Conservation (phyloP, 768 basidiomycete genomes). For the Ramaria sp. region DNA sequence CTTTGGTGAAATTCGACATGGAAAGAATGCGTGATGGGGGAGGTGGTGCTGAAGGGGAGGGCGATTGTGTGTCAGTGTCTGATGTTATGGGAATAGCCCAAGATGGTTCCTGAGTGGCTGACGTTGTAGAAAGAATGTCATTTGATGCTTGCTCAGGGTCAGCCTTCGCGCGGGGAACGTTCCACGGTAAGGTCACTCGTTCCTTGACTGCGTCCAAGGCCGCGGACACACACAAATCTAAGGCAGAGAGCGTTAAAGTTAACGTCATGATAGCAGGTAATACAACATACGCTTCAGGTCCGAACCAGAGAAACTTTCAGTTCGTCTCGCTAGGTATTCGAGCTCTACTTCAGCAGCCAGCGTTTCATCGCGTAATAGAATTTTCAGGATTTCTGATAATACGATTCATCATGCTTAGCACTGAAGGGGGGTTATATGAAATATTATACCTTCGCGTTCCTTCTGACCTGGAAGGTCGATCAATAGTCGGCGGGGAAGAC, state of each 20-base stretch:
- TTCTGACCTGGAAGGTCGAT: constrained; percentile 83
- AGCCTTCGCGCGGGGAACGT: constrained; percentile 10
- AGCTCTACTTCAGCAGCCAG: constrained; percentile 57
- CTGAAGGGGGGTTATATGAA: background rate
- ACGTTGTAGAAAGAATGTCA: background rate
- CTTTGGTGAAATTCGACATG: constrained; percentile 66
- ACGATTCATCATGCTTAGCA: background rate
- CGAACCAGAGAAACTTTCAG: constrained; percentile 85
- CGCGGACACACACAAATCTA: constrained; percentile 88
- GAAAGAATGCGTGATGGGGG: constrained; percentile 31
- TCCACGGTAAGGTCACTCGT: constrained; percentile 72
- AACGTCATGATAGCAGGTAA: background rate
- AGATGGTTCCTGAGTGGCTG: background rate
- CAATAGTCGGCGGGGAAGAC: constrained; percentile 75
- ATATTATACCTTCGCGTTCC: constrained; percentile 65
- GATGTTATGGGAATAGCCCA: background rate
- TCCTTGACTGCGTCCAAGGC: constrained; percentile 91
- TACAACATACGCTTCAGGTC: constrained; percentile 77
- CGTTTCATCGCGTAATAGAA: constrained; percentile 73
- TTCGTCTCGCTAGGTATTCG: constrained; percentile 50
- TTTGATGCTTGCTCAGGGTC: background rate
- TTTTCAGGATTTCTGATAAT: constrained; percentile 69
- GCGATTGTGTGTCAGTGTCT: too few species aligned
- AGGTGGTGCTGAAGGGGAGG: background rate
- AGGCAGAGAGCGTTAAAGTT: background rate